A percentile compares a stretch with the other conserved stretches of the same genome.
These are phyloP conservation scores for Bothriochloa decipiens DNA, from an alignment of 176 grass and related monocot species.

Conservation along the genomic window DNA sequence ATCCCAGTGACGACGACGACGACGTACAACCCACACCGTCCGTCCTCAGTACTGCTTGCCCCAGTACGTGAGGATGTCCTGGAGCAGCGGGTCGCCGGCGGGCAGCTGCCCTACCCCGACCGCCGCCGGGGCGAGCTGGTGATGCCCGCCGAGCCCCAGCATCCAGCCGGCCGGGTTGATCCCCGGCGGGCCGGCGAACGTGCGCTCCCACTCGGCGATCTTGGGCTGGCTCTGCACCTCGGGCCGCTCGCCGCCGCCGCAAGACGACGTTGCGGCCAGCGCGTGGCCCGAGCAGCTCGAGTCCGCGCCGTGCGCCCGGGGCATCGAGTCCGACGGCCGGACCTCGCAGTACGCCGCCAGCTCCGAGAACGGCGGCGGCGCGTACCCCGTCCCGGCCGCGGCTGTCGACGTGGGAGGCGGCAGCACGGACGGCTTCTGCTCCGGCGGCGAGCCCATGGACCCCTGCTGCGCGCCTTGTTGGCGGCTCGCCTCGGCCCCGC, in stretches of 20 bases:
- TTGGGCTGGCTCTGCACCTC: constrained; percentile 77
- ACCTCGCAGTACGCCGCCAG: constrained; percentile 56
- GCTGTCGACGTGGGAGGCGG: neutral
- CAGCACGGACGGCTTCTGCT: constrained; percentile 53
- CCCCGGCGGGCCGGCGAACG: constrained; percentile 10
- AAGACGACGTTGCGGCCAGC: constrained; percentile 39
- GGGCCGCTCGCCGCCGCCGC: constrained; percentile 40
- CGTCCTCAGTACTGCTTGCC: constrained; percentile 54
- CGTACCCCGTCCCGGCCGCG: neutral
- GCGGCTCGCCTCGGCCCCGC: neutral
- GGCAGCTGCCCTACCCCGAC: neutral
- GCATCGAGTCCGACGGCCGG: constrained; percentile 64
- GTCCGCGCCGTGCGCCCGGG: constrained; percentile 53
- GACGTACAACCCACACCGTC: too few species aligned
- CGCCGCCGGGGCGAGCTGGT: constrained; percentile 27
- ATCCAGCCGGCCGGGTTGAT: constrained; percentile 31
- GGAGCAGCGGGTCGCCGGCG: constrained; percentile 51
- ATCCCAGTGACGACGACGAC: neutral
- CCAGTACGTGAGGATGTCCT: constrained; percentile 74
- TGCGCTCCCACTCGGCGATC: constrained; percentile 65
- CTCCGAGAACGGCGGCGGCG: constrained; percentile 45
- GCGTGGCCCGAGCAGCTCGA: constrained; percentile 75
- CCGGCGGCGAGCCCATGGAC: constrained; percentile 40
- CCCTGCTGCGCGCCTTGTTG: neutral
- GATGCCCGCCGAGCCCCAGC: constrained; percentile 27